Evolutionary conservation across 139 green algal species (phyloP).

Genomic region (Chlorella sp.): DNA sequence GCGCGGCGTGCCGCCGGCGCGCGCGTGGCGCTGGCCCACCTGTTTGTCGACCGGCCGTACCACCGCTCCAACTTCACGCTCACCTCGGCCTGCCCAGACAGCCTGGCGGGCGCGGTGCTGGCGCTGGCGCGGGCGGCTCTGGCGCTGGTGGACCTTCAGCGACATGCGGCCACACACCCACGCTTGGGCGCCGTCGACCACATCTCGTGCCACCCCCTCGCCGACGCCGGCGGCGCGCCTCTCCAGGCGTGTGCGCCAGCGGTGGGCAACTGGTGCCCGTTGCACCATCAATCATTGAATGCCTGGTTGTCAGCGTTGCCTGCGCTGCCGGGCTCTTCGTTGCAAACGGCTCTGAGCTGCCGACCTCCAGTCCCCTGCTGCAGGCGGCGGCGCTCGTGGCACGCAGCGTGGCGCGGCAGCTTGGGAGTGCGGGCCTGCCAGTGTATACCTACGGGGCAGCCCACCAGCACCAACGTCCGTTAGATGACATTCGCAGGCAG

Average conservation of each 20-base stretch:
- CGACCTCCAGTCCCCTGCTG: too few species aligned
- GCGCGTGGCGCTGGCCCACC: constrained; percentile 38
- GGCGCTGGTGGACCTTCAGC: constrained; percentile 55
- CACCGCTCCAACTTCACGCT: constrained; percentile 79
- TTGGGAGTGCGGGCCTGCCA: constrained; percentile 47
- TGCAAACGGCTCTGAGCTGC: too few species aligned
- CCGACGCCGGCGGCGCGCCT: background rate
- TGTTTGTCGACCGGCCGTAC: constrained; percentile 74
- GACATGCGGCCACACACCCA: constrained; percentile 71
- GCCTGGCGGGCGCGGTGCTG: constrained; percentile 38
- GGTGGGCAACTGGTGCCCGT: too few species aligned
- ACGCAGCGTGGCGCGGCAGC: constrained; percentile 13
- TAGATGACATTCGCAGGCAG: constrained; percentile 62
- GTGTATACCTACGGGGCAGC: constrained; percentile 72
- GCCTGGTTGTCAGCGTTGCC: too few species aligned
- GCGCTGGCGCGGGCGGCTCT: constrained; percentile 52
- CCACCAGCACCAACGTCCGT: constrained; percentile 24
- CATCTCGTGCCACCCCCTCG: constrained; percentile 73
- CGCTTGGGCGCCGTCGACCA: constrained; percentile 81
- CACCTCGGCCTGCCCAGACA: background rate
- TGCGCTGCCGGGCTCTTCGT: too few species aligned
- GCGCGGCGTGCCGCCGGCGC: background rate
- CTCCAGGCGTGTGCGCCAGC: too few species aligned
- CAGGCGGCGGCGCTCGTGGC: constrained; percentile 19
- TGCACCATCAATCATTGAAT: too few species aligned